Evolutionary conservation across 331 rosid genomes (phyloP), one percentile per base, ranked within the genome.

Genomic region (Spiraea crenata): DNA sequence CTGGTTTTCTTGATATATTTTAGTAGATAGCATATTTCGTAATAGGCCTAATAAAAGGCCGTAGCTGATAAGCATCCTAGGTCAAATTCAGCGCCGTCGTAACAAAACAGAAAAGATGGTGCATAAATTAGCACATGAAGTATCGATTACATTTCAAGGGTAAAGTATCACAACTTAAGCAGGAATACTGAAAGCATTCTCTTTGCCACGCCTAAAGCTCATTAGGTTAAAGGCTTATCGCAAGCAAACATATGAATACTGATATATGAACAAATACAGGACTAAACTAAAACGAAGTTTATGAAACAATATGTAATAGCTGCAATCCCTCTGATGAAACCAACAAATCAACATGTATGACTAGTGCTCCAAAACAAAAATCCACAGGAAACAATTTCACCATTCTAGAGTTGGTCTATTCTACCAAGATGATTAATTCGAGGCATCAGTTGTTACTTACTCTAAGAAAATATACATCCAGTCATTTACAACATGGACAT

Each of bases 381-480:
- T 12, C 41, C 50, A 12, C 49, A 20, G 39, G 12, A 12, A 45
- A 39, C 52, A 45, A 63, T 12, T 19, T 63, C 52, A 63, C 10
- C 54, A 14, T 68, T 39, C 62, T 12, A 38, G 72, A 41, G 31
- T 59, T 52, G 46, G 47, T 8, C 55, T 16, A 69, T 5, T 44
- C 65, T 39, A 57, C n/a, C n/a, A 19, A 57, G 55, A 57, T 35
- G 25, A 25, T 16, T 3, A 42, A 41, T 69, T 57, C 16, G 15
- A 17, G 17, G 70, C 69, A 42, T 25, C 17, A 10, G 46, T 6
- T 17, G 57, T 47, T 45, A 34, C 58, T 40, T 54, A 34, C 58
- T 40, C 75, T 64, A 20, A 57, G 48, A 45, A 16, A 72, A 79
- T 79, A 50, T 79, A 79, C 79, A 79, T 56, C 72, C 57, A 48